Conservation (phyloP, 768 basidiomycete genomes). For the Thelephora ganbajun region DNA sequence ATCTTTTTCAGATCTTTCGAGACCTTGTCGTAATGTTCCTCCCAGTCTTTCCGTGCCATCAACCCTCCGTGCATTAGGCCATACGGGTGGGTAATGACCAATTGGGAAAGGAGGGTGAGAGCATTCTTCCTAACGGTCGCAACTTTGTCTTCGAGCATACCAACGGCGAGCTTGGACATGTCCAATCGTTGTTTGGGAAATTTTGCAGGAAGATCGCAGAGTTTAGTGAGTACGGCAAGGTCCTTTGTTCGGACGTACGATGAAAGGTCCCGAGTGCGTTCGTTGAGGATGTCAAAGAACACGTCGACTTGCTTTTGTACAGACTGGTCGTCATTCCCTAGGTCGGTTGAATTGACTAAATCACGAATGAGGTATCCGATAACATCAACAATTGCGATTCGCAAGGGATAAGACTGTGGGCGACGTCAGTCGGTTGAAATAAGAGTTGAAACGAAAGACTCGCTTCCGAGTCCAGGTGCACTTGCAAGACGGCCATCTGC, state of each 20-base stretch:
- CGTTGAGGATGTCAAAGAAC: constrained; percentile 73
- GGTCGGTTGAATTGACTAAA: constrained; percentile 42
- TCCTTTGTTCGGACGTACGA: constrained; percentile 90
- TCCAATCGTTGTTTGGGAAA: constrained; percentile 78
- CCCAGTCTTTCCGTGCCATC: constrained; percentile 60
- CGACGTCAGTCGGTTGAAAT: background rate
- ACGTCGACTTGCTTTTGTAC: constrained; percentile 62
- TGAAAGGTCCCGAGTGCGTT: constrained; percentile 78
- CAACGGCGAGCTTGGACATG: constrained; percentile 65
- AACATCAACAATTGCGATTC: constrained; percentile 86
- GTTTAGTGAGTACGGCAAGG: constrained; percentile 55
- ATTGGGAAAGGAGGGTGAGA: constrained; percentile 55
- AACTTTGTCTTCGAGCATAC: constrained; percentile 80
- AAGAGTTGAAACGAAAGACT: background rate
- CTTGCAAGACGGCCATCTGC: constrained; percentile 73
- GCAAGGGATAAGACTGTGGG: constrained; percentile 83
- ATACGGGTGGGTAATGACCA: constrained; percentile 84
- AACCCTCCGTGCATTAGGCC: constrained; percentile 72
- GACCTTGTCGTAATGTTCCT: constrained; percentile 51
- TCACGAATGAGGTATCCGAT: constrained; percentile 78
- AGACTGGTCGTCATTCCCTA: constrained; percentile 30
- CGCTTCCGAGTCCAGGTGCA: constrained; percentile 89
- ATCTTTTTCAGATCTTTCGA: constrained; percentile 53
- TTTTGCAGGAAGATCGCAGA: constrained; percentile 65
- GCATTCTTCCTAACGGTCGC: constrained; percentile 80